A percentile compares a stretch with the other conserved stretches of the same genome.
phyloP scores from a whole-genome alignment of 2,329 filamentous ascomycete species.

The Aureobasidium subglaciale region DNA sequence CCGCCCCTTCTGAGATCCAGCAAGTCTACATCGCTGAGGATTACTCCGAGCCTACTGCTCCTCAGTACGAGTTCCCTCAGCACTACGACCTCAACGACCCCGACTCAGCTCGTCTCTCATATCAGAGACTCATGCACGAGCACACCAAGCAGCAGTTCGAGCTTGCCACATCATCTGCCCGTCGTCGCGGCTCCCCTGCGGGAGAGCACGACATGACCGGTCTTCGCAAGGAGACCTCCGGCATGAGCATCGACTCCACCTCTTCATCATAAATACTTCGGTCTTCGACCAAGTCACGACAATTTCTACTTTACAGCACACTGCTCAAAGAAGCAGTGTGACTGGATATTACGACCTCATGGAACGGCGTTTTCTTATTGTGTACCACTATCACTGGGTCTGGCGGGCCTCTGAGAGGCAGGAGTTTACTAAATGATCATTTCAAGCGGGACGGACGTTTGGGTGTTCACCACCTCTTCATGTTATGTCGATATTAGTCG shows the following conservation, averaged over 20 bases:
- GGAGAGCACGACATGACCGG: slow-evolving; percentile 18
- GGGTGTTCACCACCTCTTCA: not conserved
- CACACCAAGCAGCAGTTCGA: slow-evolving; percentile 44
- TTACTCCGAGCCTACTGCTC: slow-evolving; percentile 35
- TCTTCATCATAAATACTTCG: slow-evolving; percentile 17
- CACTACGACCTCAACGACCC: slow-evolving; percentile 38
- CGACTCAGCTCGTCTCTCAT: slow-evolving; percentile 34
- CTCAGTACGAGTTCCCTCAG: slow-evolving; percentile 38
- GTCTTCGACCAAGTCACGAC: not conserved
- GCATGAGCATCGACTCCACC: slow-evolving; percentile 24
- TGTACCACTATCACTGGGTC: not conserved
- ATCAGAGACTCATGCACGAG: slow-evolving; percentile 44
- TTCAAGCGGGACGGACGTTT: slow-evolving; percentile 2
- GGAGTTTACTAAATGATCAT: not conserved
- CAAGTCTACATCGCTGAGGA: slow-evolving; percentile 32
- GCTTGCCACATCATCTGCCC: slow-evolving; percentile 38
- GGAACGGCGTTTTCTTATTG: not conserved
- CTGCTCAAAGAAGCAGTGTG: not conserved
- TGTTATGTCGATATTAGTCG: slow-evolving; percentile 7
- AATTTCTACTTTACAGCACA: not conserved
- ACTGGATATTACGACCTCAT: slow-evolving; percentile 2
- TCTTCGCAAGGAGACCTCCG: slow-evolving; percentile 22
- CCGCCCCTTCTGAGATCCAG: slow-evolving; percentile 22
- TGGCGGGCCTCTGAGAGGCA: not conserved
- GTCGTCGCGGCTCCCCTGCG: slow-evolving; percentile 31